A percentile compares a stretch with the other conserved stretches of the same genome.
phyloP scores from a whole-genome alignment of 176 grass and related monocot species.

The Oryza australiensis region DNA sequence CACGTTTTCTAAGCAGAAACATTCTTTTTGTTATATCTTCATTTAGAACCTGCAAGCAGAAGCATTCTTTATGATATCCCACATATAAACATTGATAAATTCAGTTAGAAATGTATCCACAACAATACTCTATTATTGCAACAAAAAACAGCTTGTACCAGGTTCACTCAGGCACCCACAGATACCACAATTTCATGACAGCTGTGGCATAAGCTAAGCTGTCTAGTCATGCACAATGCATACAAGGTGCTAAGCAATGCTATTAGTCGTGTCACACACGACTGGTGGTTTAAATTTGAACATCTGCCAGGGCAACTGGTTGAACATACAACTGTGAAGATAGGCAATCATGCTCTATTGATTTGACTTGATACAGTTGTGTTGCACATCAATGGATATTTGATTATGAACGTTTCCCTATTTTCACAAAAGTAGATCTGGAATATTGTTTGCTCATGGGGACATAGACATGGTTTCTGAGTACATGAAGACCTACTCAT shows the following conservation, averaged over 20 bases:
- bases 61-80: background rate
- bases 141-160: background rate
- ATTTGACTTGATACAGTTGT: constrained; percentile 26
- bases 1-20: constrained; percentile 14
- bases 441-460: constrained; percentile 4
- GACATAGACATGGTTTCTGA: constrained; percentile 15
- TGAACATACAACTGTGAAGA: constrained; percentile 6
- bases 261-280: constrained; percentile 33
- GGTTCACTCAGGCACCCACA: background rate
- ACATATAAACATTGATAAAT: constrained; percentile 12
- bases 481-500: constrained; percentile 7
- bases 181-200: background rate
- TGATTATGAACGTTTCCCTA: background rate
- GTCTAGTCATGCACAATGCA: background rate
- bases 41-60: background rate
- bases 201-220: background rate
- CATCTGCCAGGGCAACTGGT: background rate
- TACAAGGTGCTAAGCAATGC: background rate
- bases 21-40: background rate
- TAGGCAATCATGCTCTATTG: constrained; percentile 17
- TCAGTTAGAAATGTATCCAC: background rate
- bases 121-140: background rate
- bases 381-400: background rate
- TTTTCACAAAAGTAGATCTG: background rate
- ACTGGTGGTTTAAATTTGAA: constrained; percentile 14